Conservation (phyloP, 176 grass and related monocot genomes). For the Neostapfia colusana region DNA sequence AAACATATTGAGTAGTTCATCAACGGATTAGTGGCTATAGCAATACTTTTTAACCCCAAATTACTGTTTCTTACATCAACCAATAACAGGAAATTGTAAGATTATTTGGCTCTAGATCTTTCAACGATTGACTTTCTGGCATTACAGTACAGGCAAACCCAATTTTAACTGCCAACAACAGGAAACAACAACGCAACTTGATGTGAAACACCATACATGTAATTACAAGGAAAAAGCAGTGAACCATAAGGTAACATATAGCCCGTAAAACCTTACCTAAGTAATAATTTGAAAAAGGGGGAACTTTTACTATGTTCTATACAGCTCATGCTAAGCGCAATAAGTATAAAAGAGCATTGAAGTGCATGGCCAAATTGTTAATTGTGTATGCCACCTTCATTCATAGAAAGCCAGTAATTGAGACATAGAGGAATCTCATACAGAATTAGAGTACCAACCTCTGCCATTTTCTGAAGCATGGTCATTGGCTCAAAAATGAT, state of each 20-base stretch:
- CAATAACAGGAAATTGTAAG: neutral
- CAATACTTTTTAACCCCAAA: neutral
- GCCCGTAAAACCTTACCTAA: neutral
- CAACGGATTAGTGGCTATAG: neutral
- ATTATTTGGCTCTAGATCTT: slow-evolving; percentile 24
- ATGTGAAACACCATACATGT: neutral
- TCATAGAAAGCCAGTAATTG: neutral
- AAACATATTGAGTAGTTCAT: neutral
- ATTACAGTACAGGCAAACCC: neutral
- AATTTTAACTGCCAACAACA: neutral
- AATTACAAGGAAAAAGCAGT: neutral
- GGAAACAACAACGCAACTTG: neutral
- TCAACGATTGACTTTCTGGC: slow-evolving; percentile 12
- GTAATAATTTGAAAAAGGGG: neutral
- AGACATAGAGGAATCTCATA: slow-evolving; percentile 3
- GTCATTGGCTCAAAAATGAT: slow-evolving; percentile 99
- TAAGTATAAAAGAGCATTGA: neutral
- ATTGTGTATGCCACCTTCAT: slow-evolving; percentile 9
- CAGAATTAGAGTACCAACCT: slow-evolving; percentile 56
- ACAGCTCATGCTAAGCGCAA: neutral
- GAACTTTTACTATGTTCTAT: neutral
- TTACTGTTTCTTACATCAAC: neutral
- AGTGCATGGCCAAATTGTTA: slow-evolving; percentile 5
- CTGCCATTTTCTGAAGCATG: slow-evolving; percentile 92
- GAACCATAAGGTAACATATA: neutral